These are phyloP conservation scores for Fusarium coicis DNA, from an alignment of 2,329 filamentous ascomycete genomes.

Conservation along the genomic window DNA sequence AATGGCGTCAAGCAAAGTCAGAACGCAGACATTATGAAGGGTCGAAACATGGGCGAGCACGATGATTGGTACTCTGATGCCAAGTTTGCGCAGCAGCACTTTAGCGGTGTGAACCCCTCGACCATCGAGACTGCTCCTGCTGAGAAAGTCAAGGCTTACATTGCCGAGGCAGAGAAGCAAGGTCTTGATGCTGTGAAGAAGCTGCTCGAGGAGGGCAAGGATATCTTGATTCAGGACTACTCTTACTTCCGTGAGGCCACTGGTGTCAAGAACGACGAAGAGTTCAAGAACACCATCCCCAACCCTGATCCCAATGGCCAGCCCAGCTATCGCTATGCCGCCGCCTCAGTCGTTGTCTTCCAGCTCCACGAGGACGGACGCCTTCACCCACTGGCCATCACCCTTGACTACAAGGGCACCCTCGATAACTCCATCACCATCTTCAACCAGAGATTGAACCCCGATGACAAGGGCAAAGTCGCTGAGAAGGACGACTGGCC, in stretches of 20 bases:
- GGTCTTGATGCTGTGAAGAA: constrained; percentile 17
- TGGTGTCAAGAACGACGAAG: constrained; percentile 6
- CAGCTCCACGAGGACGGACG: constrained; percentile 25
- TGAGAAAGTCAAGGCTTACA: constrained; percentile 13
- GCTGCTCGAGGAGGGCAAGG: constrained; percentile 3
- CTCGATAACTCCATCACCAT: constrained; percentile 22
- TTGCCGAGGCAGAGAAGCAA: constrained; percentile 20
- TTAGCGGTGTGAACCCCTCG: constrained; percentile 20
- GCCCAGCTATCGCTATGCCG: constrained; percentile 7
- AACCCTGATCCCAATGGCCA: neutral
- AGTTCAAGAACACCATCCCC: constrained; percentile 3
- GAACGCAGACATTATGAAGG: constrained; percentile 26
- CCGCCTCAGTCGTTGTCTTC: constrained; percentile 23
- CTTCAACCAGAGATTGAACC: constrained; percentile 22
- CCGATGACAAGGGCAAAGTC: constrained; percentile 7
- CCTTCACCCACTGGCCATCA: constrained; percentile 31
- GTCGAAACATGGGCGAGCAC: constrained; percentile 21
- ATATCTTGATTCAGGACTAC: constrained; percentile 32
- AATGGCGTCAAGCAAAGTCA: neutral
- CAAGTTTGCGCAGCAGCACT: constrained; percentile 24
- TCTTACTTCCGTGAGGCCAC: constrained; percentile 30
- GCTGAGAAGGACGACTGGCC: constrained; percentile 32
- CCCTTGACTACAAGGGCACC: constrained; percentile 21
- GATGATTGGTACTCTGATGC: constrained; percentile 33
- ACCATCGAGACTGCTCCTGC: constrained; percentile 10